Evolutionary conservation across 768 basidiomycete genomes (phyloP).

Genomic region (Podaxis sp.): DNA sequence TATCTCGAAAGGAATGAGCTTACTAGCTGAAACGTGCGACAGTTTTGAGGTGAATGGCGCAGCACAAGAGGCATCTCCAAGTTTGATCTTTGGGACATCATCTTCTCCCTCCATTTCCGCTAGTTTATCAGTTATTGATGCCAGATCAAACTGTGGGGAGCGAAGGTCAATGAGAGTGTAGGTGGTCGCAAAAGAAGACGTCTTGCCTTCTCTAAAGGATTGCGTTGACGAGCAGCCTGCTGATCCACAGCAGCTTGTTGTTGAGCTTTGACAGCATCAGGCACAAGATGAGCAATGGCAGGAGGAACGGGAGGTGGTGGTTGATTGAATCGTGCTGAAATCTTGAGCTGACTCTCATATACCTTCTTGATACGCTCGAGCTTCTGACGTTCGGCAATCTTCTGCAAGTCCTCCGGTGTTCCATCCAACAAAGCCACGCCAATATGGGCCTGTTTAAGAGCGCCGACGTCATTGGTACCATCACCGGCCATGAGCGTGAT

Average conservation of each 20-base stretch:
- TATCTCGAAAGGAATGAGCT: constrained; percentile 26
- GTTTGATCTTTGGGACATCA: constrained; percentile 96
- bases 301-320: constrained; percentile 91
- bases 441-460: constrained; percentile 96
- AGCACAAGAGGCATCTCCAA: constrained; percentile 98
- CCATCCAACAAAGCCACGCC: constrained; percentile 93
- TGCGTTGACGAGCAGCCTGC: constrained; percentile 64
- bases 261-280: constrained; percentile 89
- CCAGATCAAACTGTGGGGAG: constrained; percentile 26
- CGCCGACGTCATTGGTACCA: constrained; percentile 98
- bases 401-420: constrained; percentile 84
- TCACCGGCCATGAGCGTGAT: constrained; percentile 97
- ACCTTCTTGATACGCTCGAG: constrained; percentile 93
- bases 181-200: not conserved
- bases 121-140: constrained; percentile 35
- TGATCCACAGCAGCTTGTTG: constrained; percentile 68
- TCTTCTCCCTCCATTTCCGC: constrained; percentile 93
- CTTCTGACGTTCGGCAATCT: constrained; percentile 90
- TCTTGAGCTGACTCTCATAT: constrained; percentile 91
- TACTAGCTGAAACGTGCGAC: constrained; percentile 94
- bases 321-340: constrained; percentile 87
- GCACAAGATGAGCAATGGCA: constrained; percentile 82
- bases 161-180: constrained; percentile 1
- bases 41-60: constrained; percentile 98
- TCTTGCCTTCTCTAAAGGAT: constrained; percentile 87